A percentile compares a stretch with the other conserved stretches of the same genome.
Conservation (phyloP, 2,329 filamentous ascomycete species). For the Diaporthe eres region DNA sequence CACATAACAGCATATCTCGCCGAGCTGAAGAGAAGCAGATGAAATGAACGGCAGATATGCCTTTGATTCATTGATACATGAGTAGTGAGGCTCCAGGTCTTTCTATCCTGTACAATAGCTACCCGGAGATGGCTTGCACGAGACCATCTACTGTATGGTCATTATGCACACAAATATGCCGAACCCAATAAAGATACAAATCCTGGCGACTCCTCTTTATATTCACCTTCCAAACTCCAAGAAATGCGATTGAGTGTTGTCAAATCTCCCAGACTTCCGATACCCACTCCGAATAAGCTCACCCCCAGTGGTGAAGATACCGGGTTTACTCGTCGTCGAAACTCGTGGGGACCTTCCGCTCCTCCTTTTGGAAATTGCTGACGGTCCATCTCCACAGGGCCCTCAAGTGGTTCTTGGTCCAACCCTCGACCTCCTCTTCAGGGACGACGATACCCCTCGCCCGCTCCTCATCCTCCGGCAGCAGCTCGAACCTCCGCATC, state of each 20-base stretch:
- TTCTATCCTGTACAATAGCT: slow-evolving; percentile 33
- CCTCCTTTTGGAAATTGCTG: slow-evolving; percentile 56
- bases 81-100: slow-evolving; percentile 34
- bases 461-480: slow-evolving; percentile 77
- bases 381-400: slow-evolving; percentile 67
- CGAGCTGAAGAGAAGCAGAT: neutral
- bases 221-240: slow-evolving; percentile 7
- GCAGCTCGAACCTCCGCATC: slow-evolving; percentile 85
- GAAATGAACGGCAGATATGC: neutral
- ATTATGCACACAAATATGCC: slow-evolving; percentile 8
- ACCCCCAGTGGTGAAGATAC: neutral
- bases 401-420: slow-evolving; percentile 73
- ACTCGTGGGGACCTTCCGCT: slow-evolving; percentile 55
- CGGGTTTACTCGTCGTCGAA: slow-evolving; percentile 50
- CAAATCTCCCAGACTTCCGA: neutral
- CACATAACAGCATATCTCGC: neutral
- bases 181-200: neutral
- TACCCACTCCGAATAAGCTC: neutral
- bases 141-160: neutral
- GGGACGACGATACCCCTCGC: slow-evolving; percentile 74
- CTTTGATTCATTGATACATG: slow-evolving; percentile 13
- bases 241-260: slow-evolving; percentile 7
- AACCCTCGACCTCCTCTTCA: slow-evolving; percentile 78
- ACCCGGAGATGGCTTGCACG: neutral
- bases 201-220: slow-evolving; percentile 15